These are phyloP conservation scores for Sporopachydermia lactativora DNA, from an alignment of 805 yeast genomes.

Conservation along the genomic window DNA sequence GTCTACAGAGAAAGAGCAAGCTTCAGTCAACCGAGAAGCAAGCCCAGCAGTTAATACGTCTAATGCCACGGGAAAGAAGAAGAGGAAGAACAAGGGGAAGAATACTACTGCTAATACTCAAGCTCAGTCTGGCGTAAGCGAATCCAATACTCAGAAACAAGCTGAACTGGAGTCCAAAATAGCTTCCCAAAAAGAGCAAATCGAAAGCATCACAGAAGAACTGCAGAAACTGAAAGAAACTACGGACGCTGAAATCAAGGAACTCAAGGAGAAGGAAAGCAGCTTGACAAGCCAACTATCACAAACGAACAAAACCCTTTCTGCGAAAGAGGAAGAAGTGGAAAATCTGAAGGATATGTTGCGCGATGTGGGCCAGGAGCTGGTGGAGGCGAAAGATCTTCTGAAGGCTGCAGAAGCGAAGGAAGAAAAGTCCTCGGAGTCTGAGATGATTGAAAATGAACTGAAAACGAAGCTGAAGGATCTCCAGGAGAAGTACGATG, in stretches of 20 bases:
- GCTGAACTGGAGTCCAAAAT: neutral
- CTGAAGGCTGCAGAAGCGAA: slow-evolving; percentile 25
- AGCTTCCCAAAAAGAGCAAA: neutral
- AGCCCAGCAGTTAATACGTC: neutral
- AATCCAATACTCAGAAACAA: neutral
- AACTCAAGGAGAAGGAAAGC: slow-evolving; percentile 5
- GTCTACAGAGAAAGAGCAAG: slow-evolving; percentile 3
- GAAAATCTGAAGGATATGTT: slow-evolving; percentile 65
- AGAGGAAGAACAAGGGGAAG: neutral
- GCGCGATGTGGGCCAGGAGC: slow-evolving; percentile 61
- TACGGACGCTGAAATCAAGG: slow-evolving; percentile 6
- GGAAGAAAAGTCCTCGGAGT: slow-evolving; percentile 5
- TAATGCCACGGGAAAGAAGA: neutral
- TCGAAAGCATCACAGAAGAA: neutral
- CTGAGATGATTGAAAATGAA: slow-evolving; percentile 13
- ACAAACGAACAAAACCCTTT: slow-evolving; percentile 13
- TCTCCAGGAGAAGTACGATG: slow-evolving; percentile 11
- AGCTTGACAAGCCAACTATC: slow-evolving; percentile 6
- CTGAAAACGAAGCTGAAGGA: slow-evolving; percentile 11
- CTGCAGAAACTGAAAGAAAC: slow-evolving; percentile 2
- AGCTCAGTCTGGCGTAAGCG: neutral
- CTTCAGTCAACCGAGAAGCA: slow-evolving; percentile 3
- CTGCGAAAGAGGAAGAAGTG: slow-evolving; percentile 42
- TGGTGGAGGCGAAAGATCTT: slow-evolving; percentile 55
- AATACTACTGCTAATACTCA: neutral